Evolutionary conservation across 1,284 basidiomycete species (phyloP), one percentile per base, ranked within the genome.

Genomic region (Irpex sp.): DNA sequence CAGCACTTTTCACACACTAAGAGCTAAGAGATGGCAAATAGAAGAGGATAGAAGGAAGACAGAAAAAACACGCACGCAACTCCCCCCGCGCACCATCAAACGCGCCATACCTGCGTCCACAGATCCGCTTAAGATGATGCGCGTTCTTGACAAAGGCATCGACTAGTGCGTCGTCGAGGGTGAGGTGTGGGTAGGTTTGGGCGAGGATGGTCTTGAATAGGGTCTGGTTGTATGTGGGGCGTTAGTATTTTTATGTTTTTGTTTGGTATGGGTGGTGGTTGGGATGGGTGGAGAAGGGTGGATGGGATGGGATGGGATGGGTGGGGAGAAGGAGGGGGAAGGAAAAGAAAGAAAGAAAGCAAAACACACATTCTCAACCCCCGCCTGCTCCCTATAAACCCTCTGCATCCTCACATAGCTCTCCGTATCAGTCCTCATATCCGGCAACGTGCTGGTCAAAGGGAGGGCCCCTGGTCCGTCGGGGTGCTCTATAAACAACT

Each of bases 381-480:
- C 82, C 1, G 93, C 87, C 62, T 86, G 85, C 3, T 77, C 72
- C 68, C 89, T 89, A 78, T 96, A 97, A 64, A 95, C 72, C 36
- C 80, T 85, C 72, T 96, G 93, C 26, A 97, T 79, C 40, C 85
- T 81, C 56, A 96, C 88, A 73, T 98, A 99, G 62, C 85, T 85
- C 47, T 80, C 75, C 0, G 96, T 97, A 68, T 91, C 91, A 3
- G 96, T 89, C 74, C 97, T 97, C 93, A 99, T 98, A 77, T 99
- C 97, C 0, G 97, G 97, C 1, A 99, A 80, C 0, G 93, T 85
- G 2, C 86, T 79, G 0, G 84, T 81, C 13, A 89, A 77, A 0
- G 89, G 89, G 13, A 78, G 69, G 5, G 64, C 64, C 9, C 72
- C 70, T 1, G 70, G 64, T 0, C 71, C 71, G 1, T 65, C 54